Percentiles rank a stretch among this genome's conserved stretches.
phyloP scores from a whole-genome alignment of 768 basidiomycete genomes.

The Trametes punicea region DNA sequence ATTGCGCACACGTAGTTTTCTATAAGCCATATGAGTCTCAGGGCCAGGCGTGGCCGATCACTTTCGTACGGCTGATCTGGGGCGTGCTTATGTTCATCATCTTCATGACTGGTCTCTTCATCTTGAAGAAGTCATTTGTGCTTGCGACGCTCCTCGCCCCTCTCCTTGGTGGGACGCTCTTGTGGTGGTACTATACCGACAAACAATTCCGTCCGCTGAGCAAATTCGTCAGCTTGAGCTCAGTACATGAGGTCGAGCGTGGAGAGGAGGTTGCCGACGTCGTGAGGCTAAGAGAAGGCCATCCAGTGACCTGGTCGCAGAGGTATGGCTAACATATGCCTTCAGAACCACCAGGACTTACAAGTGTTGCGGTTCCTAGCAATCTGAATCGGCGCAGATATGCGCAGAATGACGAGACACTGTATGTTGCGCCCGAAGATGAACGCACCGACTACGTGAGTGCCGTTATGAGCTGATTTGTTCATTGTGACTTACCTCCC shows the following conservation, averaged over 20 bases:
- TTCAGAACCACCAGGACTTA: neutral
- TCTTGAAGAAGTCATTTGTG: constrained; percentile 56
- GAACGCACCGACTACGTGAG: constrained; percentile 85
- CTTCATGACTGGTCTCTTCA: constrained; percentile 97
- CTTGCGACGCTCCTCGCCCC: constrained; percentile 68
- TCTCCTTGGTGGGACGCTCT: constrained; percentile 66
- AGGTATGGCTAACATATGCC: constrained; percentile 50
- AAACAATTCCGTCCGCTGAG: constrained; percentile 68
- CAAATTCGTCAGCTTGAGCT: constrained; percentile 80
- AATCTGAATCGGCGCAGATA: constrained; percentile 86
- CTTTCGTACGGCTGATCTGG: constrained; percentile 89
- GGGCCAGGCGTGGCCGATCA: constrained; percentile 97
- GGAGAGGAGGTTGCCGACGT: constrained; percentile 86
- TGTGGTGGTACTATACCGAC: constrained; percentile 81
- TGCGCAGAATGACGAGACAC: constrained; percentile 87
- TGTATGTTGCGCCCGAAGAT: constrained; percentile 95
- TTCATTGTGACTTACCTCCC: constrained; percentile 14
- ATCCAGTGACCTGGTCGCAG: constrained; percentile 86
- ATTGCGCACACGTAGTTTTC: constrained; percentile 60
- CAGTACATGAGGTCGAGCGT: constrained; percentile 84
- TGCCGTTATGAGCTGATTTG: neutral
- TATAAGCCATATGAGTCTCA: constrained; percentile 98
- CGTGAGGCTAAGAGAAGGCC: constrained; percentile 67
- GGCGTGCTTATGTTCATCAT: constrained; percentile 89
- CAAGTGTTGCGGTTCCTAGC: constrained; percentile 34